Evolutionary conservation across 2,329 filamentous ascomycete species (phyloP), one percentile per base, ranked within the genome.

Genomic region (Aureobasidium sp.): DNA sequence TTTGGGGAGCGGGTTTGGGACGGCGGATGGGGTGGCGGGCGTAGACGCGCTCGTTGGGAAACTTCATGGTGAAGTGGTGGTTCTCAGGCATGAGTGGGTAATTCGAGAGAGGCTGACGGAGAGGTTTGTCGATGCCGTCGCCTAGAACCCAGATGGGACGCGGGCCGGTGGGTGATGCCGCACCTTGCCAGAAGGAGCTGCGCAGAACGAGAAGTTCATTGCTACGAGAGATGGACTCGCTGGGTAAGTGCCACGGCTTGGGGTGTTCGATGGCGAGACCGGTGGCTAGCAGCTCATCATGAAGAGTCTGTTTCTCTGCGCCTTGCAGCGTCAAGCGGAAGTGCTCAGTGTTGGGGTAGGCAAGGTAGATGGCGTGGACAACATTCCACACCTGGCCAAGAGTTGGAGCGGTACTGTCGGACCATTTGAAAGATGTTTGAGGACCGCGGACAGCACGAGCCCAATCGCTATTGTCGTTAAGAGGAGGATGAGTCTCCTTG

Each of bases 1-100:
- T 82, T 3, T 88, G 87, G 0, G 87, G 87, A 1, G 79, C 76
- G 5, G 89, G 89, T 76, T 93, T 92, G 37, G 84, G 81, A 1
- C 85, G 84, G 9, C 89, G 85, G 8, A 87, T 79, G 3, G 89
- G 89, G 74, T 92, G 89, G 74, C 83, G 85, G 12, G 84, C 79
- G 71, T 88, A 83, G 12, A 83, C 75, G 5, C 76, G 77, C 61
- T 79, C 71, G 5, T 76, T 71, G 14, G 77, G 77, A 59, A 78
- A 79, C 51, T 75, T 74, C 39, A 77, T 82, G 3, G 78, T 81
- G 64, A 81, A 74, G 29, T 78, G 75, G 65, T 74, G 75, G 57
- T 75, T 72, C 55, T 75, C 73, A 5, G 78, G 76, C 63, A 77
- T 74, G 2, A 72, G 57, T 2, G 78, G 78, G 37, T 76, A 79